A percentile compares a stretch with the other conserved stretches of the same genome.
phyloP scores from a whole-genome alignment of 306 rosid genomes.

The Glycine latifolia region DNA sequence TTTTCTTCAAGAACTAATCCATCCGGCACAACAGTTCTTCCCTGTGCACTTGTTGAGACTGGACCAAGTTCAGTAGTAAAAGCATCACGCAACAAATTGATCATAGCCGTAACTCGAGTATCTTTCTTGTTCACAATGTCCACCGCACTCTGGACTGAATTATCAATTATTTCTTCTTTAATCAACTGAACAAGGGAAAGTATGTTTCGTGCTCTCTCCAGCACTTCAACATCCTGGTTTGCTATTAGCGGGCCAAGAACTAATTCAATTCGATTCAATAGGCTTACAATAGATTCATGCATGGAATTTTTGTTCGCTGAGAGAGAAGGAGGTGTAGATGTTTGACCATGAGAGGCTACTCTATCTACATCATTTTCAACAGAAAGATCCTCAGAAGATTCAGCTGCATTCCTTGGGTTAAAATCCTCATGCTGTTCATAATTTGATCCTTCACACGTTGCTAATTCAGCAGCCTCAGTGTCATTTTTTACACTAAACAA shows the following conservation, averaged over 20 bases:
- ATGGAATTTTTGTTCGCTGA: conserved; percentile 49
- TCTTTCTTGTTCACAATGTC: conserved; percentile 51
- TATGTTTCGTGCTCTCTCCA: conserved; percentile 80
- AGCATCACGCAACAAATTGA: conserved; percentile 61
- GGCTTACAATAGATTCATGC: conserved; percentile 56
- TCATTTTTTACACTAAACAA: conserved; percentile 44
- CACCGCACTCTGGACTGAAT: conserved; percentile 50
- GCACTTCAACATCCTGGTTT: conserved; percentile 79
- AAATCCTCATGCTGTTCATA: conserved; percentile 60
- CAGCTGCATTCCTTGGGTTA: conserved; percentile 58
- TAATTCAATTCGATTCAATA: conserved; percentile 66
- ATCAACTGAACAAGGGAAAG: conserved; percentile 71
- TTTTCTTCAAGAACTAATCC: conserved; percentile 75
- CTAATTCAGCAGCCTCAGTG: conserved; percentile 53
- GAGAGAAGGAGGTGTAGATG: conserved; percentile 42
- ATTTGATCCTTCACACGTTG: conserved; percentile 45
- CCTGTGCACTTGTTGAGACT: conserved; percentile 76
- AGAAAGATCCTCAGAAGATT: conserved; percentile 53
- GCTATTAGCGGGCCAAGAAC: conserved; percentile 63
- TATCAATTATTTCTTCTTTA: conserved; percentile 54
- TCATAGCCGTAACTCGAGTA: conserved; percentile 54
- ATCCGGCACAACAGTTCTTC: conserved; percentile 82
- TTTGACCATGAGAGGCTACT: conserved; percentile 45
- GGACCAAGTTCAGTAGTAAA: conserved; percentile 79
- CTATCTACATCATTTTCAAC: conserved; percentile 47